Evolutionary conservation across 2,329 filamentous ascomycete species (phyloP).

Genomic region (Paecilomyces sp.): DNA sequence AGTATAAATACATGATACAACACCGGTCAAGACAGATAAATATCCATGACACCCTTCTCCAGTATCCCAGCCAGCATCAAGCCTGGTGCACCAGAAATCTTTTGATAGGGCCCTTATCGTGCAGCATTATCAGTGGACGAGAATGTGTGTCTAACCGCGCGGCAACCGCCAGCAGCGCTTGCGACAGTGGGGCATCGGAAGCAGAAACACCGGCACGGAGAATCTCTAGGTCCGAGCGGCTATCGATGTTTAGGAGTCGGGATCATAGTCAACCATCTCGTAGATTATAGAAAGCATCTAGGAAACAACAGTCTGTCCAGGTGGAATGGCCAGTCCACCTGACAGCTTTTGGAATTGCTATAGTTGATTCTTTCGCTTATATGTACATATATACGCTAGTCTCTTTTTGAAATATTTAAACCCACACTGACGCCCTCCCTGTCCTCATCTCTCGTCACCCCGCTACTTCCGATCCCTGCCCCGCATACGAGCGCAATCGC

Average conservation of each 20-base stretch:
- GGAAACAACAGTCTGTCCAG: background rate
- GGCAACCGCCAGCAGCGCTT: background rate
- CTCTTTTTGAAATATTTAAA: background rate
- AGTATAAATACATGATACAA: constrained; percentile 21
- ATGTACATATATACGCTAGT: background rate
- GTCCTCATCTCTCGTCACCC: background rate
- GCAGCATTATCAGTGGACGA: background rate
- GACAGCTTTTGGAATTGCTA: background rate
- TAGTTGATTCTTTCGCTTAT: background rate
- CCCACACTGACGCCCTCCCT: background rate
- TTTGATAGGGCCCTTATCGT: background rate
- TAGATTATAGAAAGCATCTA: background rate
- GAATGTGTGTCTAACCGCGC: background rate
- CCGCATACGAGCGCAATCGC: background rate
- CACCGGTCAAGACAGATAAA: constrained; percentile 23
- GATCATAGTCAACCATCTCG: constrained; percentile 17
- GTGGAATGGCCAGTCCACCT: constrained; percentile 1
- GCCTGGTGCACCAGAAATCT: background rate
- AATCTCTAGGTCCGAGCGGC: constrained; percentile 14
- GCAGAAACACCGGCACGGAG: constrained; percentile 10
- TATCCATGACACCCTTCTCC: constrained; percentile 12
- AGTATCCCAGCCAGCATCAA: background rate
- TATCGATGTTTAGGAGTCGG: constrained; percentile 19
- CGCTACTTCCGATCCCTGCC: background rate
- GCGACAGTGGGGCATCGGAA: constrained; percentile 1